These are phyloP conservation scores for Trametes cubensis DNA, from an alignment of 768 basidiomycete genomes.

Conservation along the genomic window DNA sequence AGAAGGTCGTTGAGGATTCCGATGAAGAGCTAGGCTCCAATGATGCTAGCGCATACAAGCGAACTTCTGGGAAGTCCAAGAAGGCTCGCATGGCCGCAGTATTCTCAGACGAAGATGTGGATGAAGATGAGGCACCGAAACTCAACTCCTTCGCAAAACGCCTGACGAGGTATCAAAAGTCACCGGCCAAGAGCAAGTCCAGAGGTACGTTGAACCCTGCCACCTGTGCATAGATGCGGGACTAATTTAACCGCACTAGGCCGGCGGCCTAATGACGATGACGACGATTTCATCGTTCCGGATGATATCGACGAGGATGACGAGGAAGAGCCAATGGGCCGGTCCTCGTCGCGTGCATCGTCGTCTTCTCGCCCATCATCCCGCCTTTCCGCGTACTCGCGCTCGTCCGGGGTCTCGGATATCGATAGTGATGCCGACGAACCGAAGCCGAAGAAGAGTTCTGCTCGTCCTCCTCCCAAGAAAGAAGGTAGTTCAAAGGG, in stretches of 20 bases:
- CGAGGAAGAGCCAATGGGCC: constrained; percentile 36
- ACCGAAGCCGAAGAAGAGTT: constrained; percentile 43
- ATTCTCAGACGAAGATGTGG: constrained; percentile 51
- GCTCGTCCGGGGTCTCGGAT: constrained; percentile 34
- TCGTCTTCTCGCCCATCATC: constrained; percentile 41
- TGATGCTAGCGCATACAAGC: constrained; percentile 22
- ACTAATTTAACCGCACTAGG: constrained; percentile 33
- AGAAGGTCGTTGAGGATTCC: constrained; percentile 68
- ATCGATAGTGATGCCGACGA: constrained; percentile 37
- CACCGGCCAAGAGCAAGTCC: constrained; percentile 47
- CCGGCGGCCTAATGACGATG: constrained; percentile 54
- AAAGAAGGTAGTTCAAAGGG: constrained; percentile 36
- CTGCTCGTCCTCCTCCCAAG: constrained; percentile 38
- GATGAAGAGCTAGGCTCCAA: constrained; percentile 55
- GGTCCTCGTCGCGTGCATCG: constrained; percentile 53
- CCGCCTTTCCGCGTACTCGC: constrained; percentile 36
- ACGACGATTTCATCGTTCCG: constrained; percentile 73
- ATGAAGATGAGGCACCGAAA: constrained; percentile 43
- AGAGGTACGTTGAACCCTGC: constrained; percentile 43
- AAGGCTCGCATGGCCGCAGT: constrained; percentile 59
- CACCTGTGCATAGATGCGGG: neutral
- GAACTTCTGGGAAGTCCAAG: constrained; percentile 50
- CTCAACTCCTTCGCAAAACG: constrained; percentile 55
- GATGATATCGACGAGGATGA: constrained; percentile 63
- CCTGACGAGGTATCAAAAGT: constrained; percentile 67